Conservation (phyloP, 148 eudicot species). For the Beta vulgaris region DNA sequence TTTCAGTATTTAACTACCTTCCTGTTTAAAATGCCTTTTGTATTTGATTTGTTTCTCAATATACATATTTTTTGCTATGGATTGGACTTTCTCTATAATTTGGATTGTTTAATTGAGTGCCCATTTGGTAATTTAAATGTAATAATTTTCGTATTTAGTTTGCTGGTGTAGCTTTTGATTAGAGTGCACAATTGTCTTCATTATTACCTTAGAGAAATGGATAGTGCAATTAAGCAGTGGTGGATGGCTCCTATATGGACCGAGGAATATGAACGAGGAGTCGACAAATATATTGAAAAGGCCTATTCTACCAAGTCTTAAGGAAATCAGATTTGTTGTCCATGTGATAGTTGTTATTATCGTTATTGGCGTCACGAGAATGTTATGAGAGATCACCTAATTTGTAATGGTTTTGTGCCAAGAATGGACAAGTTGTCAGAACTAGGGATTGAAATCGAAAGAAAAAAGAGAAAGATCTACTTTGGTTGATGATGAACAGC, state of each 20-base stretch:
- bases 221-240: neutral
- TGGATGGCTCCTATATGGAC: neutral
- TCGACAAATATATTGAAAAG: neutral
- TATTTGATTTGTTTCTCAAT: too few relatives aligned
- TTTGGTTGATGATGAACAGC: neutral
- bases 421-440: neutral
- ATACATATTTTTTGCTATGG: too few relatives aligned
- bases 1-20: too few relatives aligned
- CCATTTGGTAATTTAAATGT: too few relatives aligned
- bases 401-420: neutral
- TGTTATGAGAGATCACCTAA: neutral
- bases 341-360: neutral
- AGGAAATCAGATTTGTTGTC: slow-evolving; percentile 8
- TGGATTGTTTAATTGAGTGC: too few relatives aligned
- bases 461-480: neutral
- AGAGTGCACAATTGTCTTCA: neutral
- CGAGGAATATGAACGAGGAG: neutral
- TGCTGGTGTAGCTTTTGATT: too few relatives aligned
- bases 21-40: too few relatives aligned
- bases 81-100: too few relatives aligned
- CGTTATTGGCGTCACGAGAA: neutral
- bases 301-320: neutral
- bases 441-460: neutral
- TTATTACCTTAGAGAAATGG: neutral
- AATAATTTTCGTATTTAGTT: too few relatives aligned